phyloP scores from a whole-genome alignment of 1,284 basidiomycete genomes.

The Coniferiporia weirii region DNA sequence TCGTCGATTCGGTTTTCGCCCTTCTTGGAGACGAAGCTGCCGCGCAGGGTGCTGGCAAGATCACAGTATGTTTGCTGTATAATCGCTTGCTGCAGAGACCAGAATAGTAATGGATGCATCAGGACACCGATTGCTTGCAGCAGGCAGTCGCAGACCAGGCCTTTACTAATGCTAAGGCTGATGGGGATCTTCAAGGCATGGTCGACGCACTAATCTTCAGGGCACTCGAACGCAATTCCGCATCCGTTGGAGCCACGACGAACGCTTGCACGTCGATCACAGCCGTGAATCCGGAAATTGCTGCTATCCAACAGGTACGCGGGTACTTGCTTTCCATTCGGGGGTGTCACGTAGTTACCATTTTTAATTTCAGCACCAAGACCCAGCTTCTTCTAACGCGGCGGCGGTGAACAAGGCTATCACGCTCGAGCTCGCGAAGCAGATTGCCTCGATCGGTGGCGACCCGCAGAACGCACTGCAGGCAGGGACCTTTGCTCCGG shows the following conservation, averaged over 20 bases:
- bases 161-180: constrained; percentile 67
- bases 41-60: constrained; percentile 44
- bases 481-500: constrained; percentile 62
- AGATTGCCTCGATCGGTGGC: constrained; percentile 59
- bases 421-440: constrained; percentile 52
- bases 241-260: constrained; percentile 45
- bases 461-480: constrained; percentile 56
- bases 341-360: neutral
- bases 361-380: constrained; percentile 29
- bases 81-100: neutral
- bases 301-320: constrained; percentile 62
- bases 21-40: constrained; percentile 63
- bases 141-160: constrained; percentile 62
- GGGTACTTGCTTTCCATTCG: neutral
- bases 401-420: constrained; percentile 60
- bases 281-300: constrained; percentile 62
- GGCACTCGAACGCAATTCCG: constrained; percentile 65
- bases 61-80: constrained; percentile 35
- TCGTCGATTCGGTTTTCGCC: constrained; percentile 59
- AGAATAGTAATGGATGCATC: constrained; percentile 1
- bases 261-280: constrained; percentile 48
- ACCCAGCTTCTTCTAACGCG: constrained; percentile 56
- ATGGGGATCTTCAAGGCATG: constrained; percentile 50
- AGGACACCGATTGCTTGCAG: constrained; percentile 62
- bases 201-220: constrained; percentile 59